A percentile compares a stretch with the other conserved stretches of the same genome.
phyloP scores from a whole-genome alignment of 2,329 filamentous ascomycete genomes.

The Sporothrix pseudoabietina region DNA sequence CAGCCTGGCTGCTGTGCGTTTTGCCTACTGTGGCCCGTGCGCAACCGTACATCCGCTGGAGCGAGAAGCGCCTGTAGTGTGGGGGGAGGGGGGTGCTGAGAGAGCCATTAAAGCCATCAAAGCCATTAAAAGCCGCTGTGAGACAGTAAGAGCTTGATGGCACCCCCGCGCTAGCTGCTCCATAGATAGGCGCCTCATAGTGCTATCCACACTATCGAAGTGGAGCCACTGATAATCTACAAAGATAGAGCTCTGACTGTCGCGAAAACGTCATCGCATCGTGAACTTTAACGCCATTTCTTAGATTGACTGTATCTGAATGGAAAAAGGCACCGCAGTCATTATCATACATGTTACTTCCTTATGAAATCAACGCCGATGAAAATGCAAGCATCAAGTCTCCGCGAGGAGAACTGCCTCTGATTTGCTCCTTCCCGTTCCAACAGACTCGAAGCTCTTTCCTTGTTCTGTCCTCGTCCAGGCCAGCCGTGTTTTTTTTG shows the following conservation, averaged over 20 bases:
- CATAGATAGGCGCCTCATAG: background rate
- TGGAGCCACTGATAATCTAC: background rate
- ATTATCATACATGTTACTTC: background rate
- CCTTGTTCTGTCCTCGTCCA: background rate
- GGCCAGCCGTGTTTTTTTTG: background rate
- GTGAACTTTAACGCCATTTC: background rate
- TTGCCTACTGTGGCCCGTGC: conserved; percentile 16
- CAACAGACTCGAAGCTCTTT: background rate
- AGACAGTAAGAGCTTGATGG: background rate
- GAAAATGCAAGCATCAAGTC: background rate
- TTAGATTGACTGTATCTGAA: background rate
- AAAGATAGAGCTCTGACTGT: background rate
- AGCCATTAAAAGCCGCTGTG: background rate
- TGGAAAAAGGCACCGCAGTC: background rate
- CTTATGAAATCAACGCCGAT: background rate
- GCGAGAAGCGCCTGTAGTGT: background rate
- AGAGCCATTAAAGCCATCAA: background rate
- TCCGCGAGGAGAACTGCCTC: background rate
- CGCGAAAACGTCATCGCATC: background rate
- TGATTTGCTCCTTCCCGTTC: background rate
- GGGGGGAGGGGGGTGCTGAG: conserved; percentile 17
- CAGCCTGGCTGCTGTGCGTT: background rate
- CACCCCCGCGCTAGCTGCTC: conserved; percentile 8
- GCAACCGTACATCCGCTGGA: background rate
- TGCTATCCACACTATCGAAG: background rate